Percentiles rank a stretch among this genome's conserved stretches.
These are phyloP conservation scores for Brassica hybrid DNA, from an alignment of 441 rosid species.

Conservation along the genomic window DNA sequence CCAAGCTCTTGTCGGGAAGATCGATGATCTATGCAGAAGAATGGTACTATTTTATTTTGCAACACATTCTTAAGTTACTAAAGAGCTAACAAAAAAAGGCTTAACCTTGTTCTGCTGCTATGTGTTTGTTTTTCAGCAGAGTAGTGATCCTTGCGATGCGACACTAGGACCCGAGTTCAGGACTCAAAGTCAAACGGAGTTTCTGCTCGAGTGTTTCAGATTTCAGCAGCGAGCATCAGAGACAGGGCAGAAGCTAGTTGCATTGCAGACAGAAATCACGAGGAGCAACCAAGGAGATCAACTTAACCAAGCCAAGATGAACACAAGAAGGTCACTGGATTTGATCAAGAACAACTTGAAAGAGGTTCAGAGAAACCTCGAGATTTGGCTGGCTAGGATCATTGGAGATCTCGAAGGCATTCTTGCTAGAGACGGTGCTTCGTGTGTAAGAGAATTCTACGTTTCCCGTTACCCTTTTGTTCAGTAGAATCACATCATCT, in stretches of 20 bases:
- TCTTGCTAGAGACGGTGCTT: conserved; percentile 74
- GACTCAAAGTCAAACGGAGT: conserved; percentile 83
- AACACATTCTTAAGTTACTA: conserved; percentile 4
- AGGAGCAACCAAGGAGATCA: conserved; percentile 63
- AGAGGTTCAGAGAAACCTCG: conserved; percentile 86
- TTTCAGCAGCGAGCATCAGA: conserved; percentile 85
- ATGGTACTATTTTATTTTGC: conserved; percentile 55
- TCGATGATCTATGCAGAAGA: conserved; percentile 87
- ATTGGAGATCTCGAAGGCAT: conserved; percentile 92
- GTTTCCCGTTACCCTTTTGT: conserved; percentile 73
- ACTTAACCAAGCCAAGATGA: conserved; percentile 53
- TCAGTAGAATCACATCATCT: conserved; percentile 52
- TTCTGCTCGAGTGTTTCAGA: conserved; percentile 79
- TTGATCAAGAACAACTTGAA: conserved; percentile 79
- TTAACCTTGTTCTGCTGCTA: too few species aligned
- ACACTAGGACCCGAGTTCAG: conserved; percentile 73
- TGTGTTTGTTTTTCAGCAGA: conserved; percentile 52
- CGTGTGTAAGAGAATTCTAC: conserved; percentile 66
- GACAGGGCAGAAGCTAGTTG: conserved; percentile 74
- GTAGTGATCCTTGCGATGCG: conserved; percentile 77
- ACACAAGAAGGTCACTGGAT: conserved; percentile 59
- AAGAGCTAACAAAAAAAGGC: not conserved
- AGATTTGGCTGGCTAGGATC: conserved; percentile 92
- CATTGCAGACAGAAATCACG: conserved; percentile 72
- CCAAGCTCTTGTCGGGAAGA: conserved; percentile 81